These are phyloP conservation scores for Aspergillus sclerotioniger DNA, from an alignment of 495 filamentous ascomycete genomes.

Conservation along the genomic window DNA sequence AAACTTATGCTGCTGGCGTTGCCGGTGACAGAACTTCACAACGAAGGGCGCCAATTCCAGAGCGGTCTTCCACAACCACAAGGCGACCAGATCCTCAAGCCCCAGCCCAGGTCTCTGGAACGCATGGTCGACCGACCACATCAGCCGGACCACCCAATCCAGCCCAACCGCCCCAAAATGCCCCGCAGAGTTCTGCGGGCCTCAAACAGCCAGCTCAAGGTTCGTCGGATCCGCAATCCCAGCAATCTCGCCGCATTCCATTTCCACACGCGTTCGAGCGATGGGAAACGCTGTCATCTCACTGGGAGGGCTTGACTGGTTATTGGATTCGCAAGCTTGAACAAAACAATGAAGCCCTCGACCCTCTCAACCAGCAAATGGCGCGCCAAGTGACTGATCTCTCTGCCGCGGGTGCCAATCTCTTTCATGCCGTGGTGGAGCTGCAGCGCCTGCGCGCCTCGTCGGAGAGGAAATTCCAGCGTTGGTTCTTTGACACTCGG, in stretches of 20 bases:
- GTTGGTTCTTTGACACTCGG: conserved; percentile 96
- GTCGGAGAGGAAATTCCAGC: conserved; percentile 95
- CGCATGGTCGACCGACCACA: conserved; percentile 10
- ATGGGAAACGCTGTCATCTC: conserved; percentile 94
- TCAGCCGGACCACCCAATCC: conserved; percentile 3
- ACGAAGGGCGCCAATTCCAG: conserved; percentile 31
- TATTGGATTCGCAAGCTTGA: conserved; percentile 96
- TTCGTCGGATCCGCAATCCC: conserved; percentile 8
- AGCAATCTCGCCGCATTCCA: conserved; percentile 42
- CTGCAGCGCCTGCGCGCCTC: conserved; percentile 92
- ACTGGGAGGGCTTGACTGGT: conserved; percentile 95
- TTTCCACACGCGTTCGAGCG: conserved; percentile 98
- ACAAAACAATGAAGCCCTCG: conserved; percentile 81
- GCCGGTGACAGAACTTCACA: conserved; percentile 46
- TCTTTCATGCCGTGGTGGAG: conserved; percentile 97
- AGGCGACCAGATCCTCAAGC: conserved; percentile 16
- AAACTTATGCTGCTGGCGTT: conserved; percentile 58
- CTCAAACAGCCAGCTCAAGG: conserved; percentile 26
- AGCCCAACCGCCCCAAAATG: conserved; percentile 15
- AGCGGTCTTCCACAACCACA: conserved; percentile 12
- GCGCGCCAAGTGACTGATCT: conserved; percentile 92
- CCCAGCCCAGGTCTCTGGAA: conserved; percentile 13
- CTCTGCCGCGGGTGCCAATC: conserved; percentile 91
- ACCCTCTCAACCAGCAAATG: conserved; percentile 83
- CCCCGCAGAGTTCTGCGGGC: conserved; percentile 12